Base-by-base conservation (phyloP, 2,329 filamentous ascomycete species). In the Trichoderma arundinaceum region DNA sequence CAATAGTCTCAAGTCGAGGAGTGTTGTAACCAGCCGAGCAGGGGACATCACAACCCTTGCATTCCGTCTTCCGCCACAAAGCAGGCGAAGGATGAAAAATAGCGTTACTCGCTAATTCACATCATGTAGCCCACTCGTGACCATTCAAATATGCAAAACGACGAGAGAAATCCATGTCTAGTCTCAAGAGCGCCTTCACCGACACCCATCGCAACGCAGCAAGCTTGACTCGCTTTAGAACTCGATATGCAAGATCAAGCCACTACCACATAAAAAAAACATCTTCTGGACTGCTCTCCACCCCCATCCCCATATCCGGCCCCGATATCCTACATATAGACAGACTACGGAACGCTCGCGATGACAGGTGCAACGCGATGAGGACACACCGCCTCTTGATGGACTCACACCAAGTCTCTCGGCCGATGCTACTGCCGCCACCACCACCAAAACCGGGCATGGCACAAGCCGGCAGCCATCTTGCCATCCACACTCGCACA, bases 381-480 rank as follows among this genome's bases (percentile, higher is more conserved):
- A 35, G 17, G 7, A 46, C 57, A 60, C 57, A 48, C 57, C 54
- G 54, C 41, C 32, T 48, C 32, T 59, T 48, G 28, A 59, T 59
- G 19, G 43, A 38, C 38, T 39, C 57, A 60, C 57, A 60, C 57
- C 44, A 60, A 35, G 8, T 43, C n/a, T 41, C 43, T 60, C 44
- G 57, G 57, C 57, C 57, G 57, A 60, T 60, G 57, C 44, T 60
- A 49, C 43, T 48, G 32, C 35, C 33, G 44, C 56, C 56, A 51
- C 44, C 43, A 35, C 33, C 43, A 48, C 56, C 44, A 38, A 22
- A 59, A 32, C 54, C 56, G 56, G 56, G 44, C 56, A 59, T 59
- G 32, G 17, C n/a, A 38, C 49, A 38, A 22, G 33, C 56, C 54
- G 54, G 54, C 44, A 22, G 15, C 10, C 38, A 43, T 17, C 28